Conservation (phyloP, 371 early-diverging fungal species). For the Mortierella sp. region DNA sequence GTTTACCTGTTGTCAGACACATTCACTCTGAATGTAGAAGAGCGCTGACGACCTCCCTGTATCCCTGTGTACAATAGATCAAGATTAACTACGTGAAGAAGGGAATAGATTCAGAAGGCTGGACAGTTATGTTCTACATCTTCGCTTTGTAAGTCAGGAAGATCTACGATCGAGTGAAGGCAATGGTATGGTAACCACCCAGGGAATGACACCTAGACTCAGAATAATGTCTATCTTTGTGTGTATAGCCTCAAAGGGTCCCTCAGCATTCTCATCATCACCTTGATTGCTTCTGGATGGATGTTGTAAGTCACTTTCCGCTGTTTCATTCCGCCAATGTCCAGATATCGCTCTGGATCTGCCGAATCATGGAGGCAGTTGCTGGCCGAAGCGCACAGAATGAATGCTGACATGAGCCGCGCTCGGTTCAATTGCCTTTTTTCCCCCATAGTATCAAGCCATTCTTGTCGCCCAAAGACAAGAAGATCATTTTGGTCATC, state of each 20-base stretch:
- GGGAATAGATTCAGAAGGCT: slow-evolving; percentile 62
- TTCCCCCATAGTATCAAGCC: slow-evolving; percentile 65
- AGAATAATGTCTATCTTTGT: background rate
- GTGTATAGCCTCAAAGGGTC: slow-evolving; percentile 60
- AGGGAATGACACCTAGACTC: no score
- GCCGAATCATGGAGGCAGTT: no score
- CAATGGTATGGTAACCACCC: no score
- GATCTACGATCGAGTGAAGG: no score
- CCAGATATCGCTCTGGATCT: no score
- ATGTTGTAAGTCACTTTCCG: slow-evolving; percentile 58
- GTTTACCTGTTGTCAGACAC: no score
- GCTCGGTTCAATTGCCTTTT: no score
- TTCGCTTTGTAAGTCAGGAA: slow-evolving; percentile 65
- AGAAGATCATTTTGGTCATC: slow-evolving; percentile 62
- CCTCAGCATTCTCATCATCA: slow-evolving; percentile 66
- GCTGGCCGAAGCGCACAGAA: no score
- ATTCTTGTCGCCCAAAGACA: slow-evolving; percentile 64
- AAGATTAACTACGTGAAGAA: slow-evolving; percentile 62
- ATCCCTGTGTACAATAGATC: no score
- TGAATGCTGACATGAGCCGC: background rate
- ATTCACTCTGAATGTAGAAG: no score
- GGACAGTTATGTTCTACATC: slow-evolving; percentile 67
- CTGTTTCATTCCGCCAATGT: no score
- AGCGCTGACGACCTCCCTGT: no score
- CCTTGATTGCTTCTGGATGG: slow-evolving; percentile 69